Base-by-base conservation (phyloP, 2,329 filamentous ascomycete species). In the Alternaria novae-zelandiae region DNA sequence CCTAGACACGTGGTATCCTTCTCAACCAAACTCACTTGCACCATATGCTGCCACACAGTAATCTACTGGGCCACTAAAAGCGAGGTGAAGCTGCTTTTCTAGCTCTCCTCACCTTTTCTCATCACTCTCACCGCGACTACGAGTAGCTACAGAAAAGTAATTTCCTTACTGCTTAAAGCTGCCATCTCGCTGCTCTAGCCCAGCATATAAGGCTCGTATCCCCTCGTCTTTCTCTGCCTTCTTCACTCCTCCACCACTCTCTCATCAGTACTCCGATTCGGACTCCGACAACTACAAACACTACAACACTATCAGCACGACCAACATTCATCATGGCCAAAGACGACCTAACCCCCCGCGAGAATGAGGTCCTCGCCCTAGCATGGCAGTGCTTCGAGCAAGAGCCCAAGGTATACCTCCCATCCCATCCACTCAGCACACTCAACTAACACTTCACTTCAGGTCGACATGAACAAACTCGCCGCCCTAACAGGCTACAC, bases 381-480 rank as follows among this genome's bases (percentile, higher is more conserved):
- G 74, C 76, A 2, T 79, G 77, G 78, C 75, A 79, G 32, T 80
- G 78, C 59, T 70, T 80, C 64, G 74, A 77, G 2, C 47, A 15
- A 0, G 67, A 76, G 36, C 77, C 76, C 21, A 80, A 78, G 69
- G 78, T 77, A 67, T 28, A 56, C 62, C 7, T 47, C 32, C 13
- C 43, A 5, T 9, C 2, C 23, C 36, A 8, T n/a, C 45, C 44
- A 9, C 17, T 67, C 66, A 61, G n/a, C 36, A 28, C 45, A 57
- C 64, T 5, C 64, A 66, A 66, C 59, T 68, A 26, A 23, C 49
- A 0, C 17, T n/a, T n/a, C n/a, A n/a, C n/a, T n/a, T n/a, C 15
- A 68, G 63, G 66, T 74, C 47, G 61, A 74, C 28, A 63, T 64
- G 50, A 12, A n/a, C 25, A 73, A 75, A 46, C 58, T 76, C 2